phyloP scores from a whole-genome alignment of 805 yeast species.

The Nakazawaea wickerhamii region DNA sequence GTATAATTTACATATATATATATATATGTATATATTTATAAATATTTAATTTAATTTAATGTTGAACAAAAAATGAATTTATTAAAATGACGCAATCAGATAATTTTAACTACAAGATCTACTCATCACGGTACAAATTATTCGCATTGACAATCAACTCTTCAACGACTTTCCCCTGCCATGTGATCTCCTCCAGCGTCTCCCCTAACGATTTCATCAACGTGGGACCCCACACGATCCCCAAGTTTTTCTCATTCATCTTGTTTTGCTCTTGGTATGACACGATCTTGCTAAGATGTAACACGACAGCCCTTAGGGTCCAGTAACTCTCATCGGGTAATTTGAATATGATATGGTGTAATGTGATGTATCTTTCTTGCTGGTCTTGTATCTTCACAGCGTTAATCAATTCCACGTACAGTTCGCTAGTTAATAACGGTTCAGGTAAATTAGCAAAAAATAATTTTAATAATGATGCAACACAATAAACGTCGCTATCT shows the following conservation, averaged over 20 bases:
- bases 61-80: no score
- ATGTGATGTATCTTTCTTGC: slow-evolving; percentile 54
- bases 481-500: slow-evolving; percentile 79
- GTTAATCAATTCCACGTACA: slow-evolving; percentile 56
- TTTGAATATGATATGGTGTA: slow-evolving; percentile 84
- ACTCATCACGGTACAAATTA: slow-evolving; percentile 31
- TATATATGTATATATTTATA: not conserved
- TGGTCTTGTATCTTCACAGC: slow-evolving; percentile 66
- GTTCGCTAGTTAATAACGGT: slow-evolving; percentile 67
- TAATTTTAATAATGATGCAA: slow-evolving; percentile 81
- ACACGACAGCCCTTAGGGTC: slow-evolving; percentile 76
- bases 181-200: slow-evolving; percentile 68
- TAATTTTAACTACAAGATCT: not conserved
- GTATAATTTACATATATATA: not conserved
- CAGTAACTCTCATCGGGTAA: slow-evolving; percentile 94
- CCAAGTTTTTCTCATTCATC: slow-evolving; percentile 77
- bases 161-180: slow-evolving; percentile 74
- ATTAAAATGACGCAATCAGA: no score
- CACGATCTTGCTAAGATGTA: slow-evolving; percentile 77
- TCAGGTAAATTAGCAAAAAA: slow-evolving; percentile 85
- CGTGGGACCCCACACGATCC: slow-evolving; percentile 95
- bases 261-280: slow-evolving; percentile 58
- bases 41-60: no score
- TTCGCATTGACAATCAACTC: slow-evolving; percentile 76
- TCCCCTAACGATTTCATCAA: slow-evolving; percentile 56